Conservation (phyloP, 228 moss, liverwort and hornwort species). For the Sphagnum magellanicum region DNA sequence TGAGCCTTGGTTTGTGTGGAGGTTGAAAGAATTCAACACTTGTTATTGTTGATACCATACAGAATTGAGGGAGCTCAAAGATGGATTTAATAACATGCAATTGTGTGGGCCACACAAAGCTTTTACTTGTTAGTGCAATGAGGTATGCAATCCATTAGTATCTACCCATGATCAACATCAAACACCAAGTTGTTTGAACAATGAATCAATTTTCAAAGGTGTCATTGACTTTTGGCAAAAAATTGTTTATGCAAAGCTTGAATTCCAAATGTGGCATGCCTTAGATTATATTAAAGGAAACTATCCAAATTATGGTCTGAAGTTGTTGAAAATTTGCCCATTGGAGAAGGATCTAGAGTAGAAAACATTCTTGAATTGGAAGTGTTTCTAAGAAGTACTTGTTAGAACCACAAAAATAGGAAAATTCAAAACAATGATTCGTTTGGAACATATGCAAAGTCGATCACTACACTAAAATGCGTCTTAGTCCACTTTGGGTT, state of each 20-base stretch:
- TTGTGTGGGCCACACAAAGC: not conserved
- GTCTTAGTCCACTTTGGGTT: too few relatives aligned
- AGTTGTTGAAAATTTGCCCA: not conserved
- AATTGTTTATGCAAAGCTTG: not conserved
- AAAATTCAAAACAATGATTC: not conserved
- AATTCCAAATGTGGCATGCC: not conserved
- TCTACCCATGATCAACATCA: not conserved
- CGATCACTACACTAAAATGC: too few relatives aligned
- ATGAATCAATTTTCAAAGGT: not conserved
- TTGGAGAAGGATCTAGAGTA: not conserved
- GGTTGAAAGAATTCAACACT: not conserved
- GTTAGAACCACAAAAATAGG: not conserved
- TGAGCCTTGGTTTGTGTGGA: not conserved
- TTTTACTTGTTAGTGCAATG: not conserved
- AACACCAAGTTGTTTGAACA: not conserved
- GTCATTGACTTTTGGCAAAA: not conserved
- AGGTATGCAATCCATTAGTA: not conserved
- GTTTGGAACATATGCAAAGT: not conserved
- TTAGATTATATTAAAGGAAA: not conserved
- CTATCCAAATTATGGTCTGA: not conserved
- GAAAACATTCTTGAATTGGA: not conserved
- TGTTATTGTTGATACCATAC: not conserved
- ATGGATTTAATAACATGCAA: not conserved
- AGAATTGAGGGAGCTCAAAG: not conserved
- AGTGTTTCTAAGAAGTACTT: not conserved